A percentile compares a stretch with the other conserved stretches of the same genome.
Conservation (phyloP, 1,284 basidiomycete genomes). For the Cystobasidium sp. region DNA sequence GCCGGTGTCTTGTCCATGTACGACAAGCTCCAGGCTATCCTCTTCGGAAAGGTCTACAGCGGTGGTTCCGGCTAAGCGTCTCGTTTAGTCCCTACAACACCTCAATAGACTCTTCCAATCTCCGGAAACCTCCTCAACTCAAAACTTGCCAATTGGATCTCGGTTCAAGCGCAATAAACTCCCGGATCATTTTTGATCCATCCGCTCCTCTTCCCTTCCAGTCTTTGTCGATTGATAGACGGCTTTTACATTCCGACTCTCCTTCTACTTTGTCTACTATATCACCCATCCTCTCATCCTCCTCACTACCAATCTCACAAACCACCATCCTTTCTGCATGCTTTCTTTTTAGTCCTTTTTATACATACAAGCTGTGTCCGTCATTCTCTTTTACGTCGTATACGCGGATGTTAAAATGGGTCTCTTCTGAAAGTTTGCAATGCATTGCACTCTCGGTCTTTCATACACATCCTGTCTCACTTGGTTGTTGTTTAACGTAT, state of each 20-base stretch:
- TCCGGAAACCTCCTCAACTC: background rate
- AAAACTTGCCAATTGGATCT: background rate
- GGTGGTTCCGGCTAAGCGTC: constrained; percentile 23
- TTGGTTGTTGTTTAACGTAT: background rate
- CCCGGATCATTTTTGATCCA: background rate
- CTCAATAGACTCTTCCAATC: background rate
- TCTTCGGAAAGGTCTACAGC: constrained; percentile 81
- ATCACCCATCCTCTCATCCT: background rate
- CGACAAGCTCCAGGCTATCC: constrained; percentile 61
- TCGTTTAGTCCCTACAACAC: constrained; percentile 10
- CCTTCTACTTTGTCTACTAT: background rate
- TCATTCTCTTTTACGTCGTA: background rate
- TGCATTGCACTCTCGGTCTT: background rate
- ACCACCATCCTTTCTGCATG: background rate
- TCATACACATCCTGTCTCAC: background rate
- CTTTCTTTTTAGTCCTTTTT: background rate
- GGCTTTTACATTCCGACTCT: background rate
- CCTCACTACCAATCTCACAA: background rate
- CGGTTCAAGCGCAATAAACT: background rate
- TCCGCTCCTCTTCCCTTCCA: no score
- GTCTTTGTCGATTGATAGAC: constrained; percentile 12
- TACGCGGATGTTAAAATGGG: background rate
- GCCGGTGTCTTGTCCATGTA: constrained; percentile 71
- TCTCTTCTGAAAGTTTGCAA: background rate
- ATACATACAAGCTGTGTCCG: background rate